Evolutionary conservation across 306 rosid genomes (phyloP).

Genomic region (Citrullus colocynthis): DNA sequence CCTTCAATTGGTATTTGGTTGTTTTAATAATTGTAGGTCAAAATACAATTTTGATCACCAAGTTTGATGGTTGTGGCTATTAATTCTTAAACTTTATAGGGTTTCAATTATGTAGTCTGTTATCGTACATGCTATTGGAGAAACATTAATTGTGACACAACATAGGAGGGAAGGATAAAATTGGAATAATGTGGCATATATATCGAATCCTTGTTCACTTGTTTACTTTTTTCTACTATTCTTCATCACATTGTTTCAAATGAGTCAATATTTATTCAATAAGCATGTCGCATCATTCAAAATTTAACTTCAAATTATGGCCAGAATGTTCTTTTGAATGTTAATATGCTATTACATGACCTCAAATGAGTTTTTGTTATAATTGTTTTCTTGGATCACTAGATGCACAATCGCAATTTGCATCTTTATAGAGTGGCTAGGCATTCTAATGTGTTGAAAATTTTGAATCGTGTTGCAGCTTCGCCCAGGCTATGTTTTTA

Average conservation of each 20-base stretch:
- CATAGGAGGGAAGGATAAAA: background rate
- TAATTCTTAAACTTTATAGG: background rate
- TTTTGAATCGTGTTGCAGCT: conserved; percentile 41
- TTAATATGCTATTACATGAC: background rate
- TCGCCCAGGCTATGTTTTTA: conserved; percentile 63
- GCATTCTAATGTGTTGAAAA: conserved; percentile 17
- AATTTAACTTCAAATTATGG: background rate
- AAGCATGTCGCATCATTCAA: background rate
- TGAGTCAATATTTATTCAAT: background rate
- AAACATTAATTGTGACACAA: background rate
- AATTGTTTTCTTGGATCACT: background rate
- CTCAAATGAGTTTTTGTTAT: background rate
- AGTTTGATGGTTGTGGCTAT: background rate
- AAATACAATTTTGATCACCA: background rate
- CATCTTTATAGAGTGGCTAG: background rate
- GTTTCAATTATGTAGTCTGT: background rate
- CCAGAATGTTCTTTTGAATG: background rate
- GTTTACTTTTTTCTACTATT: background rate
- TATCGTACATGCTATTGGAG: background rate
- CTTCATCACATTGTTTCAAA: background rate
- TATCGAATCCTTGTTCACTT: background rate
- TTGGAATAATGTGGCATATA: background rate
- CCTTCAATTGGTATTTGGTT: conserved; percentile 1
- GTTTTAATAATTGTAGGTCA: background rate
- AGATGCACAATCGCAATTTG: background rate